A percentile compares a stretch with the other conserved stretches of the same genome.
Evolutionary conservation across 2,329 filamentous ascomycete genomes (phyloP).

Genomic region (Colletotrichum liriopes): DNA sequence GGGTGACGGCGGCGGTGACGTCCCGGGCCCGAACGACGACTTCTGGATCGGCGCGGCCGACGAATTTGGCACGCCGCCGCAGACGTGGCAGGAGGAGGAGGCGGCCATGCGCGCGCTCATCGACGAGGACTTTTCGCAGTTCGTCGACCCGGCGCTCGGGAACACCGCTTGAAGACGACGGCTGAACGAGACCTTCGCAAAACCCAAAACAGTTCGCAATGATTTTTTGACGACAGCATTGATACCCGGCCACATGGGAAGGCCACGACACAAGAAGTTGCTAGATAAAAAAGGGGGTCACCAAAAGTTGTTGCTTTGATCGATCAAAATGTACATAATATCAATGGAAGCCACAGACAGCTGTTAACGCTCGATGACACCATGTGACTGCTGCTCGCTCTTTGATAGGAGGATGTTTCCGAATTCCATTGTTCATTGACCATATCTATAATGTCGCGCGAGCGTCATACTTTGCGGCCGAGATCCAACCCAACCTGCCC

Average conservation of each 20-base stretch:
- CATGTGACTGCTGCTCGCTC: background rate
- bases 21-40: slow-evolving; percentile 37
- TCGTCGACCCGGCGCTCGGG: slow-evolving; percentile 42
- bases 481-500: background rate
- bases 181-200: background rate
- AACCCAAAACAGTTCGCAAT: background rate
- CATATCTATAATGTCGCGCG: slow-evolving; percentile 18
- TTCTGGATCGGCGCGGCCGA: slow-evolving; percentile 53
- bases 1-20: background rate
- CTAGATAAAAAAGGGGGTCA: slow-evolving; percentile 14
- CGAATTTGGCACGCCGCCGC: slow-evolving; percentile 47
- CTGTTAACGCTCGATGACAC: background rate
- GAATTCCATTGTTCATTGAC: background rate
- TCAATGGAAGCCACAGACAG: background rate
- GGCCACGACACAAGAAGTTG: slow-evolving; percentile 24
- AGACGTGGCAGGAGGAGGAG: slow-evolving; percentile 62
- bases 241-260: slow-evolving; percentile 37
- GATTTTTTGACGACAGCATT: slow-evolving; percentile 28
- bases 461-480: background rate
- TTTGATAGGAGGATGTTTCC: background rate
- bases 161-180: slow-evolving; percentile 12
- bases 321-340: background rate
- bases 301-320: slow-evolving; percentile 36
- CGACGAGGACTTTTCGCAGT: slow-evolving; percentile 37
- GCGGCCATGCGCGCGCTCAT: slow-evolving; percentile 60